Percentiles rank a stretch among this genome's conserved stretches.
Conservation (phyloP, 2,329 filamentous ascomycete genomes). For the Corynespora cassiicola region DNA sequence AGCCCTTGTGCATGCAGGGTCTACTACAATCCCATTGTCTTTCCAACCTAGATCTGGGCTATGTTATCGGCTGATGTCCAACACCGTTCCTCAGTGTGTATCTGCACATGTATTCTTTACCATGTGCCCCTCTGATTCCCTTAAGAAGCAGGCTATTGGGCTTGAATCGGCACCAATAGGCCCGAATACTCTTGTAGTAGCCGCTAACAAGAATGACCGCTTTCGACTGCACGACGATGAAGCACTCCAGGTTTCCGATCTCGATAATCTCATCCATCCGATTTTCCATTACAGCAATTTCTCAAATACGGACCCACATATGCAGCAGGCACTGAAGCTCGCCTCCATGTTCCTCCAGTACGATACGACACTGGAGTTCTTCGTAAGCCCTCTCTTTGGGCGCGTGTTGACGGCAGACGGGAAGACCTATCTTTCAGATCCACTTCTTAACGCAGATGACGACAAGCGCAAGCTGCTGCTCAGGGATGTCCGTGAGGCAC, state of each 20-base stretch:
- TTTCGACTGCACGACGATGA: constrained; percentile 37
- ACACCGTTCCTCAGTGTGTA: too few relatives aligned
- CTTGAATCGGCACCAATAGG: too few relatives aligned
- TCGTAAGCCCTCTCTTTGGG: constrained; percentile 36
- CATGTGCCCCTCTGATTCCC: too few relatives aligned
- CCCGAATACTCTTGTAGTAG: constrained; percentile 26
- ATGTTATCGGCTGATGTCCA: too few relatives aligned
- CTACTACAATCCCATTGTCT: too few relatives aligned
- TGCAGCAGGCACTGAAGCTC: constrained; percentile 33
- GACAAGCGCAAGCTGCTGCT: constrained; percentile 17
- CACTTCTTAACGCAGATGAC: constrained; percentile 15
- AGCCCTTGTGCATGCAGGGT: too few relatives aligned
- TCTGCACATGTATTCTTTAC: constrained; percentile 10
- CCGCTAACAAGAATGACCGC: constrained; percentile 35
- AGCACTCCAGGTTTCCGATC: constrained; percentile 22
- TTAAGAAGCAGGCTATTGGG: too few relatives aligned
- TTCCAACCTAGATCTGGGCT: too few relatives aligned
- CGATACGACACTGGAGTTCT: constrained; percentile 37
- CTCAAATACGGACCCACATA: constrained; percentile 14
- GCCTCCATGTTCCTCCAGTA: constrained; percentile 41
- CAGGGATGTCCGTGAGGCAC: constrained; percentile 23
- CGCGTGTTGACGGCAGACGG: constrained; percentile 12
- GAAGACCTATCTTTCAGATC: constrained; percentile 31
- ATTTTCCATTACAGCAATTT: constrained; percentile 27
- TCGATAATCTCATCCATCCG: constrained; percentile 37